Evolutionary conservation across 78 protist genomes (phyloP).

Genomic region (Pirum gemmata): DNA sequence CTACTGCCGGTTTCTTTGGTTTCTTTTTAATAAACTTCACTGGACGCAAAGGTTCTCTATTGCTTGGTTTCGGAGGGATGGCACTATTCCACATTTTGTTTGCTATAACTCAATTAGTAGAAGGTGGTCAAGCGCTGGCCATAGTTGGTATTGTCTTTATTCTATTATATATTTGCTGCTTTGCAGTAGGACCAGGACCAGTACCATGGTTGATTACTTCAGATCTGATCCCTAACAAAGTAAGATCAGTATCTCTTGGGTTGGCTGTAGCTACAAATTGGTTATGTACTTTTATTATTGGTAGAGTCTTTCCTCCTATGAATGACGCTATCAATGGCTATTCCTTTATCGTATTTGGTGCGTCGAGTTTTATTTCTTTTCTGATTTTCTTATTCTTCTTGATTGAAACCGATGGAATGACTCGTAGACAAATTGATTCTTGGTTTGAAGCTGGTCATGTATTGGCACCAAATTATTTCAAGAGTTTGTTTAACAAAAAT

Average conservation of each 20-base stretch:
- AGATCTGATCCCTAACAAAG: not conserved
- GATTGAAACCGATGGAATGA: no score
- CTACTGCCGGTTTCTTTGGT: conserved; percentile 8
- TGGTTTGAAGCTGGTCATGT: no score
- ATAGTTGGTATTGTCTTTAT: not conserved
- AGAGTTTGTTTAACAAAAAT: no score
- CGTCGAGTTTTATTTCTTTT: no score
- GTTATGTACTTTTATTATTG: not conserved
- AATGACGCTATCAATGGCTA: not conserved
- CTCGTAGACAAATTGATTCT: no score
- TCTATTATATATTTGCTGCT: not conserved
- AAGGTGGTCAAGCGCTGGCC: conserved; percentile 7
- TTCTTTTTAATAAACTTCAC: no score
- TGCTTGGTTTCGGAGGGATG: conserved; percentile 22
- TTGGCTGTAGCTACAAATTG: not conserved
- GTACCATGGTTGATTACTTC: not conserved
- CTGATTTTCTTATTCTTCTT: no score
- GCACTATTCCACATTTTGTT: conserved; percentile 16
- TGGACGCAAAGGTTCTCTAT: not conserved
- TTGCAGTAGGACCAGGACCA: conserved; percentile 7
- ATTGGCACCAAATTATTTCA: no score
- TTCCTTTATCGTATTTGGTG: conserved; percentile 6
- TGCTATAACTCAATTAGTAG: no score
- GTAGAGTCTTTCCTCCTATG: conserved; percentile 10
- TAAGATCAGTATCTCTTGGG: not conserved